Base-by-base conservation (phyloP, 139 green algal genomes). In the Volvox africanus region DNA sequence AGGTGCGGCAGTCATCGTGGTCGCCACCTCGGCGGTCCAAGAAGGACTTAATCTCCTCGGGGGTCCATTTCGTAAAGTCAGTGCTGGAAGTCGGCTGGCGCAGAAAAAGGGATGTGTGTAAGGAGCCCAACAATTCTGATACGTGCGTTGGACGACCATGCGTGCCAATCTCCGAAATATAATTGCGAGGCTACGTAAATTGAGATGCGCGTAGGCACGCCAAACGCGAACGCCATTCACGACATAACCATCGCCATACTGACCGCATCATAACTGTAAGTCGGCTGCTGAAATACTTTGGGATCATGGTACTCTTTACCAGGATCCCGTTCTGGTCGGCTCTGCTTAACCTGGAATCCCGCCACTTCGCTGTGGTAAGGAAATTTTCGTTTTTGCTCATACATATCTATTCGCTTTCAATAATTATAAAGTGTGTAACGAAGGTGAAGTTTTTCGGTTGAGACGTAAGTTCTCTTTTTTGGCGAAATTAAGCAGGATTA, bases 21-120 rank as follows among this genome's bases (percentile, higher is more conserved):
- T 98, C 96, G 37, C 97, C 96, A 1, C 96, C 96, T 5, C 96
- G 93, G 82, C 95, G 89, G 30, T 98, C 96, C 61, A 98, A 88
- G 77, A 98, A 98, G 0, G 79, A 87, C 91, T 96, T 96, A 82
- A 97, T 95, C 35, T 97, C 86, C 2, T 90, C 82, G 22, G 96
- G 92, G 21, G 89, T 95, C 96, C 96, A 98, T 0, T 55, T 30
- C 2, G 65, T 71, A 73, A 98, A 98, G 77, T 97, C 93, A 1
- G 96, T 97, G 44, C 89, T 92, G 22, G 35, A 30, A 6, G 36
- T 79, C 0, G 87, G 65, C 20, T 91, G 65, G 44, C 44, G 44
- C 44, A 55, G 44, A 55, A 55, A 55, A 9, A 9, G 44, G 44
- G 5, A 55, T 55, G 44, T 9, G 44, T 55, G n/a, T 55, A 55